phyloP scores from a whole-genome alignment of 2,329 filamentous ascomycete species.

The Zopfia rhizophila region DNA sequence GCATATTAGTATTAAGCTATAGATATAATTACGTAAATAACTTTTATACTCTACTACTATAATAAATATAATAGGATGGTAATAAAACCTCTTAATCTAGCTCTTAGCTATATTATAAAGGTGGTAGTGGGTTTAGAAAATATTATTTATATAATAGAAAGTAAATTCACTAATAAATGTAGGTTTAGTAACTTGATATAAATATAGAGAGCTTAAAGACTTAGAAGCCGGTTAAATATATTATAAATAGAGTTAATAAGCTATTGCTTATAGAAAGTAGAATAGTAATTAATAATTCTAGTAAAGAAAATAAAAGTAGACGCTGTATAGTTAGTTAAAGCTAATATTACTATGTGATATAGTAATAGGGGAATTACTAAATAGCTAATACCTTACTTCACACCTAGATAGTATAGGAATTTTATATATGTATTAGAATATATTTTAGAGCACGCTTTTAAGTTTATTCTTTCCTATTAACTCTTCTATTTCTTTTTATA shows the following conservation, averaged over 20 bases:
- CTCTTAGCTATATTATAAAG: conserved; percentile 98
- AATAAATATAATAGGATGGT: conserved; percentile 30
- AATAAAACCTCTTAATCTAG: conserved; percentile 23
- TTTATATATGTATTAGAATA: background rate
- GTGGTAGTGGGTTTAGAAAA: conserved; percentile 87
- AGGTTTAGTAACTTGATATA: conserved; percentile 90
- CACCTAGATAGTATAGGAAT: no score
- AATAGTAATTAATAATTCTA: conserved; percentile 31
- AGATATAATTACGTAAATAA: conserved; percentile 97
- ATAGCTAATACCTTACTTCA: background rate
- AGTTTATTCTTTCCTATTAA: conserved; percentile 4
- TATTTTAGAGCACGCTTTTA: background rate
- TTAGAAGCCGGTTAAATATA: conserved; percentile 83
- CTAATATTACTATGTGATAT: conserved; percentile 21
- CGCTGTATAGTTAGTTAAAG: conserved; percentile 34
- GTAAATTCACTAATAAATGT: conserved; percentile 72
- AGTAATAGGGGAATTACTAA: conserved; percentile 6
- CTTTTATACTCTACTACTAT: conserved; percentile 73
- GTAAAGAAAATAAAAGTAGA: conserved; percentile 29
- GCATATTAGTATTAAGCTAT: conserved; percentile 83
- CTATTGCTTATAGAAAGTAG: conserved; percentile 42
- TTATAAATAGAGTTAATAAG: conserved; percentile 52
- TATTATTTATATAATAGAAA: conserved; percentile 89
- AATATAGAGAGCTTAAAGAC: conserved; percentile 87
- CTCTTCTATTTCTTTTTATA: conserved; percentile 11